Percentiles rank a stretch among this genome's conserved stretches.
phyloP scores from a whole-genome alignment of 305 asterid species.

The Fraxinus albicans region DNA sequence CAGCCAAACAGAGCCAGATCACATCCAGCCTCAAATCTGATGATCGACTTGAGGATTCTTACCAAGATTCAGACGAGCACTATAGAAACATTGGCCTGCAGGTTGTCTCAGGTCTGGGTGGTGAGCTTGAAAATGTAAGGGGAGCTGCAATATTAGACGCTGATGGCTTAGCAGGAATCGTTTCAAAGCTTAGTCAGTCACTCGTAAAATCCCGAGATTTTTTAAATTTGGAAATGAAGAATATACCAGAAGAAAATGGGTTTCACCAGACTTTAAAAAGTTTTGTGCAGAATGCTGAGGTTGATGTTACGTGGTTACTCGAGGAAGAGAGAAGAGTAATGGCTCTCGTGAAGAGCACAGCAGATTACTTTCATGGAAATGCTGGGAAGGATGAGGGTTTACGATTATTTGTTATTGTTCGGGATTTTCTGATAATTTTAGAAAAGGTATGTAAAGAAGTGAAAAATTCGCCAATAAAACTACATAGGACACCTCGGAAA shows the following conservation, averaged over 20 bases:
- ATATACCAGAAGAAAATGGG: not conserved
- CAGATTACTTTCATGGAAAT: slow-evolving; percentile 19
- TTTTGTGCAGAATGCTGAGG: slow-evolving; percentile 8
- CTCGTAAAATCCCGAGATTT: not conserved
- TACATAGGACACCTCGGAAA: slow-evolving; percentile 31
- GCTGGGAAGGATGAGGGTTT: slow-evolving; percentile 12
- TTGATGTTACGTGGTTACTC: slow-evolving; percentile 2
- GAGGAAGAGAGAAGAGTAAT: slow-evolving; percentile 2
- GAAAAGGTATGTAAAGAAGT: slow-evolving; percentile 35
- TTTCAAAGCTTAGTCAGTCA: not conserved
- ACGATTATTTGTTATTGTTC: not conserved
- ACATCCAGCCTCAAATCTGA: not conserved
- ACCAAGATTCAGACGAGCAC: not conserved
- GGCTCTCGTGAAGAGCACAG: slow-evolving; percentile 9
- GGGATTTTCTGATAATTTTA: slow-evolving; percentile 40
- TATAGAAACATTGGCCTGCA: slow-evolving; percentile 8
- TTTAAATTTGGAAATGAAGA: slow-evolving; percentile 4
- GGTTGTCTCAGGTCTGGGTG: slow-evolving; percentile 6
- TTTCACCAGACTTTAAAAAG: slow-evolving; percentile 10
- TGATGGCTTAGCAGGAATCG: not conserved
- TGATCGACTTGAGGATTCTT: not conserved
- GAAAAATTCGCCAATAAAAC: slow-evolving; percentile 36
- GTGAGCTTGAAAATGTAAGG: slow-evolving; percentile 14
- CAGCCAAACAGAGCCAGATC: not conserved
- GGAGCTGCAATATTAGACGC: slow-evolving; percentile 15